Evolutionary conservation across 2,329 filamentous ascomycete species (phyloP).

Genomic region (Fusarium pininemorale): DNA sequence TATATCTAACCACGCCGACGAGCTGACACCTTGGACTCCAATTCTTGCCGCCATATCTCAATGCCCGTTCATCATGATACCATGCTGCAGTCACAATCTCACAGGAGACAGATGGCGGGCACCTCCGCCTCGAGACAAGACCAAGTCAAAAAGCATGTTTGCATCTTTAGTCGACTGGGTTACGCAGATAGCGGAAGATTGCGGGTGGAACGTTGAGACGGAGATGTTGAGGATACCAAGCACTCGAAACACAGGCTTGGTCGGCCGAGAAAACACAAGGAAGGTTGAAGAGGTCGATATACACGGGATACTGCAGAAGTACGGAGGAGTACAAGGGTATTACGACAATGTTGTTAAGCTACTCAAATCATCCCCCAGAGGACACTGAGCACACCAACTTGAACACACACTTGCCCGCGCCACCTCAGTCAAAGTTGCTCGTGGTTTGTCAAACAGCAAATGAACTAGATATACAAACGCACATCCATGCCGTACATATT

Average conservation of each 20-base stretch:
- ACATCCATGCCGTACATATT: not conserved
- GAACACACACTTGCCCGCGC: not conserved
- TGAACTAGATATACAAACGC: not conserved
- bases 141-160: slow-evolving; percentile 74
- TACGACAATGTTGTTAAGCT: slow-evolving; percentile 69
- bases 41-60: slow-evolving; percentile 79
- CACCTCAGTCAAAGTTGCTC: not conserved
- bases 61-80: slow-evolving; percentile 89
- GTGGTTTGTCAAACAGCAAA: not conserved
- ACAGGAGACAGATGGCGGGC: slow-evolving; percentile 79
- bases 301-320: slow-evolving; percentile 56
- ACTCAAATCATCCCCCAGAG: slow-evolving; percentile 55
- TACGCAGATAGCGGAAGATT: slow-evolving; percentile 71
- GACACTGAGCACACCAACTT: slow-evolving; percentile 25
- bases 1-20: slow-evolving; percentile 96
- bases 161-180: slow-evolving; percentile 86
- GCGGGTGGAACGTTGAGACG: slow-evolving; percentile 80
- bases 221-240: slow-evolving; percentile 92
- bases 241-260: slow-evolving; percentile 83
- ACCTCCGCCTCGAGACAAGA: slow-evolving; percentile 60
- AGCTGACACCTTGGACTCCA: slow-evolving; percentile 95
- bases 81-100: slow-evolving; percentile 92
- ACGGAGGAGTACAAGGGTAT: slow-evolving; percentile 67
- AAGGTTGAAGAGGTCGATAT: slow-evolving; percentile 50
- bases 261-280: slow-evolving; percentile 67